These are phyloP conservation scores for Chondrostereum purpureum DNA, from an alignment of 1,284 basidiomycete species.

Conservation along the genomic window DNA sequence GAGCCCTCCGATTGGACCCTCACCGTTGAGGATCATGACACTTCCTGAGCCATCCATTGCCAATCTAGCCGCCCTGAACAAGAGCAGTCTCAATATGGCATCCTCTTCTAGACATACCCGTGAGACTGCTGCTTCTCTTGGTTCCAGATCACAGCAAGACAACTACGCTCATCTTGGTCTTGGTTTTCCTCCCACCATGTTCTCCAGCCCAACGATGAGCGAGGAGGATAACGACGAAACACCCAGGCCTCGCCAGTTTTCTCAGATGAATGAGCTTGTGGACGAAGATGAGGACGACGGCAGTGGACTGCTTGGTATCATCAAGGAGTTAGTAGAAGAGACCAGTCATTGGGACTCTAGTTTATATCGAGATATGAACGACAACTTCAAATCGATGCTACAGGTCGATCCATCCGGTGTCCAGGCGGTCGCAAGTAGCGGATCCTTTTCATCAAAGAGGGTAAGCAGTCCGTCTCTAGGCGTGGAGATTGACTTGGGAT, in stretches of 20 bases:
- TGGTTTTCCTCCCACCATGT: slow-evolving; percentile 12
- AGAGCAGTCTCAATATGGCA: not conserved
- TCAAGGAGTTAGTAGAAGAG: slow-evolving; percentile 40
- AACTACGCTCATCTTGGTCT: slow-evolving; percentile 12
- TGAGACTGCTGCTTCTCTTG: not conserved
- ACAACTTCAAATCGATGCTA: slow-evolving; percentile 38
- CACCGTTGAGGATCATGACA: slow-evolving; percentile 37
- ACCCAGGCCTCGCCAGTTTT: not conserved
- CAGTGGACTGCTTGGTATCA: slow-evolving; percentile 30
- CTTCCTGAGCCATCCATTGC: slow-evolving; percentile 24
- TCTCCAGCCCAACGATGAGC: not conserved
- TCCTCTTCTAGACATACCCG: not conserved
- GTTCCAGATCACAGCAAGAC: not conserved
- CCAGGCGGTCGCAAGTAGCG: not conserved
- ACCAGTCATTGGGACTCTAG: slow-evolving; percentile 41
- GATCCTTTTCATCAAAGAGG: not conserved
- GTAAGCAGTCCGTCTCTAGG: not conserved
- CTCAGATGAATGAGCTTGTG: slow-evolving; percentile 7
- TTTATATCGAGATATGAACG: slow-evolving; percentile 30
- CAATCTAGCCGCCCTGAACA: slow-evolving; percentile 1
- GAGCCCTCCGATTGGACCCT: slow-evolving; percentile 34
- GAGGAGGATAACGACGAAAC: not conserved
- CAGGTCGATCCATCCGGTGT: slow-evolving; percentile 18
- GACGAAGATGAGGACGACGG: slow-evolving; percentile 18
- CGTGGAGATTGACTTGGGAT: slow-evolving; percentile 11